A percentile compares a stretch with the other conserved stretches of the same genome.
These are phyloP conservation scores for Chimonanthus praecox DNA, from an alignment of 164 flowering plant genomes.

Conservation along the genomic window DNA sequence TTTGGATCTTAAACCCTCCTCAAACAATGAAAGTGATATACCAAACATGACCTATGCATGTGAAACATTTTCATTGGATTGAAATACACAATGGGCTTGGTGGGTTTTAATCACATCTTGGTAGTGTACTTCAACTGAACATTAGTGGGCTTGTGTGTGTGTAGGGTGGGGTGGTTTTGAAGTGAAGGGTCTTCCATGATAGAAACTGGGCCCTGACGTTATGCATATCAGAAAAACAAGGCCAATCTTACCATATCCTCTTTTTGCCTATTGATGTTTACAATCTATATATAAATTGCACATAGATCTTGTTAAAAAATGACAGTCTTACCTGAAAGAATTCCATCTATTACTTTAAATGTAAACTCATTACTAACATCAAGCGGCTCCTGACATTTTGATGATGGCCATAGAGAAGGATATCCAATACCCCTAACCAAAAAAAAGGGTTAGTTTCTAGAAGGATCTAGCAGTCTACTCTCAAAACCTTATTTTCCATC, in stretches of 20 bases:
- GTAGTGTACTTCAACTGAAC: too few relatives aligned
- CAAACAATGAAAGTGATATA: too few relatives aligned
- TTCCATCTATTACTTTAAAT: conserved; percentile 76
- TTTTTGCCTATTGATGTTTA: not conserved
- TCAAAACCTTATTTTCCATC: not conserved
- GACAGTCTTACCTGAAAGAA: conserved; percentile 62
- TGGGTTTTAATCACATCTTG: too few relatives aligned
- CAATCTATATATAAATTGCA: not conserved
- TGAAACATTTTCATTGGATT: too few relatives aligned
- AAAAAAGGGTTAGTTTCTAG: conserved; percentile 7
- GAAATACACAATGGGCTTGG: too few relatives aligned
- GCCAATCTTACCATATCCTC: not conserved
- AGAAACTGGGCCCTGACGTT: too few relatives aligned
- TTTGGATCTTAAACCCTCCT: too few relatives aligned
- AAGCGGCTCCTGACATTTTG: conserved; percentile 72
- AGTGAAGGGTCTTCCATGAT: too few relatives aligned
- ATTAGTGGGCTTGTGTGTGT: too few relatives aligned
- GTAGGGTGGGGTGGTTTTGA: too few relatives aligned
- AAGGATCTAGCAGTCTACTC: not conserved
- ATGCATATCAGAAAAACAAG: too few relatives aligned
- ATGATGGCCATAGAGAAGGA: conserved; percentile 82
- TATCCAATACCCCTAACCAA: conserved; percentile 70
- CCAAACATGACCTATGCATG: too few relatives aligned
- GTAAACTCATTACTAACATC: conserved; percentile 92
- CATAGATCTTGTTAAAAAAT: not conserved